phyloP scores from a whole-genome alignment of 2,329 filamentous ascomycete species.

The Fusarium siculi region DNA sequence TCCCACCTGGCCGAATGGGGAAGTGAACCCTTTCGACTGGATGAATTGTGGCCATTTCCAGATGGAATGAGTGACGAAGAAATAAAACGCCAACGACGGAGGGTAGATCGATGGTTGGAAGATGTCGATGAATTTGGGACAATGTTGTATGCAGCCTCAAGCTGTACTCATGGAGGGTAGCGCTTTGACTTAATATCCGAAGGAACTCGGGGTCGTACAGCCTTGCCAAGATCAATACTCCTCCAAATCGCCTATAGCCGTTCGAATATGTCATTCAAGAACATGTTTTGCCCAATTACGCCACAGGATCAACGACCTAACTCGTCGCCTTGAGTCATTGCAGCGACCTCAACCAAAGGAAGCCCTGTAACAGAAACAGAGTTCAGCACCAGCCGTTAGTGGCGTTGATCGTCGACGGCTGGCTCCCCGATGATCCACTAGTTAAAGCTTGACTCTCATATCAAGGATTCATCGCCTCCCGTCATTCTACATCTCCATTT shows the following conservation, averaged over 20 bases:
- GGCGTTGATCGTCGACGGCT: constrained; percentile 12
- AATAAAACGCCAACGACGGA: constrained; percentile 46
- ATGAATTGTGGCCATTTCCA: constrained; percentile 61
- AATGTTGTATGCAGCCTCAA: constrained; percentile 62
- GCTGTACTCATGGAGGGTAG: constrained; percentile 54
- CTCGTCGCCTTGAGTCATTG: constrained; percentile 13
- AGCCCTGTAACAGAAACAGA: neutral
- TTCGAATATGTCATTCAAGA: neutral
- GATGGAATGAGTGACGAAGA: constrained; percentile 45
- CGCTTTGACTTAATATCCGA: neutral
- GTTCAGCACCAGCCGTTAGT: constrained; percentile 19
- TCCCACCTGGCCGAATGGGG: constrained; percentile 54
- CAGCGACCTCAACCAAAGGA: neutral
- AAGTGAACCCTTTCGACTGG: constrained; percentile 55
- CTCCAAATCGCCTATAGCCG: neutral
- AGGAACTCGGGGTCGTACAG: neutral
- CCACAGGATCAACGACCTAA: constrained; percentile 7
- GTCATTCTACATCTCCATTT: neutral
- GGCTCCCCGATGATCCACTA: neutral
- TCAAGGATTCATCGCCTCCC: neutral
- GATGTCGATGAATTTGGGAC: constrained; percentile 64
- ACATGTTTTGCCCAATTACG: neutral
- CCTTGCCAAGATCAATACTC: constrained; percentile 44
- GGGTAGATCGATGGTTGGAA: constrained; percentile 62
- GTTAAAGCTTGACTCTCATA: neutral